Conservation (phyloP, 2,329 filamentous ascomycete genomes). For the Arthrobotrys sinensis region DNA sequence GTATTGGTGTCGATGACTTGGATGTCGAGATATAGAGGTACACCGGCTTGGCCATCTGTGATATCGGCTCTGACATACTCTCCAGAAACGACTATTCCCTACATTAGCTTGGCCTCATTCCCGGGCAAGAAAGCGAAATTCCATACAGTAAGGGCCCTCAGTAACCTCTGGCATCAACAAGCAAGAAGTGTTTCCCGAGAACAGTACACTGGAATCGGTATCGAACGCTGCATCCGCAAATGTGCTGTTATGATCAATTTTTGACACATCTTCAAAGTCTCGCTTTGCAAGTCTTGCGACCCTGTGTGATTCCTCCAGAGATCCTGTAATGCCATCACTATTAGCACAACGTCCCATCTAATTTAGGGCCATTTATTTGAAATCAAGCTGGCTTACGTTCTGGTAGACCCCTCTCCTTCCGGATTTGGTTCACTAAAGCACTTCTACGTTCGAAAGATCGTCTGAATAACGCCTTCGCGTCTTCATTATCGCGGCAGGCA, state of each 20-base stretch:
- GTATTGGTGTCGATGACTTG: slow-evolving; percentile 73
- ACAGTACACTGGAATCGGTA: slow-evolving; percentile 66
- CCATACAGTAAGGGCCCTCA: slow-evolving; percentile 69
- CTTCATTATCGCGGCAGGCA: slow-evolving; percentile 49
- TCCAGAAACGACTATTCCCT: slow-evolving; percentile 65
- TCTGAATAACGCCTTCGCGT: slow-evolving; percentile 47
- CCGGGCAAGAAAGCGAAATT: not conserved
- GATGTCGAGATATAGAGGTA: slow-evolving; percentile 71
- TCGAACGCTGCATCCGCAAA: slow-evolving; percentile 61
- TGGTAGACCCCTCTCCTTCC: slow-evolving; percentile 42
- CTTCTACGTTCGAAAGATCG: slow-evolving; percentile 49
- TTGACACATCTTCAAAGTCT: slow-evolving; percentile 56
- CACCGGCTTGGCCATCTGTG: slow-evolving; percentile 70
- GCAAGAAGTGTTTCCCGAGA: slow-evolving; percentile 68
- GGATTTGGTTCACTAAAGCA: slow-evolving; percentile 39
- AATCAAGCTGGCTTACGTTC: slow-evolving; percentile 37
- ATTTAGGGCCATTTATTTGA: not conserved
- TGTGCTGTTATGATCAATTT: slow-evolving; percentile 66
- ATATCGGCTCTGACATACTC: slow-evolving; percentile 72
- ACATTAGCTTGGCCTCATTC: slow-evolving; percentile 65
- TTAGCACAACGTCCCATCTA: not conserved
- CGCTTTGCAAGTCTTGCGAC: slow-evolving; percentile 57
- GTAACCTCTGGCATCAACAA: slow-evolving; percentile 67
- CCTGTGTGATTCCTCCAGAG: slow-evolving; percentile 40
- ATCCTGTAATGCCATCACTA: slow-evolving; percentile 7